Conservation (phyloP, 1,284 basidiomycete species). For the Trametes polyzona region DNA sequence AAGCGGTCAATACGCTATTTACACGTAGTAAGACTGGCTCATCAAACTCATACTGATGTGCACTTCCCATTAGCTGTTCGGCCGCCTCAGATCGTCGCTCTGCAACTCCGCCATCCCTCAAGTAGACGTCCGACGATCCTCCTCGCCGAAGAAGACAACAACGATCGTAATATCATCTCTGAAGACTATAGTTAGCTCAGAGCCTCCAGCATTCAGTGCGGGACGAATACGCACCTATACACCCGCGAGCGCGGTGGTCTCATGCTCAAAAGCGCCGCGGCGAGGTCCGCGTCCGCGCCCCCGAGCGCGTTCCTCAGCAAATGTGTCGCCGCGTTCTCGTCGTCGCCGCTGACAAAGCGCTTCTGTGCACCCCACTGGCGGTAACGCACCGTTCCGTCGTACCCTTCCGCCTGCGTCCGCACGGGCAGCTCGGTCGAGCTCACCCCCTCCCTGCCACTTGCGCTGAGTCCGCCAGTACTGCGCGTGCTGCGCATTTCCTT, state of each 20-base stretch:
- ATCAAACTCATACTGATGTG: neutral
- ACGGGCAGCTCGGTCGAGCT: slow-evolving; percentile 16
- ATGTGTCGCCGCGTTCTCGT: slow-evolving; percentile 54
- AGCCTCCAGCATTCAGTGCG: neutral
- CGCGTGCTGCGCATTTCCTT: slow-evolving; percentile 32
- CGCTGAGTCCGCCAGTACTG: slow-evolving; percentile 2
- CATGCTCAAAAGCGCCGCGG: slow-evolving; percentile 49
- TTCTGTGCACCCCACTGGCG: slow-evolving; percentile 46
- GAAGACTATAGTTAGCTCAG: neutral
- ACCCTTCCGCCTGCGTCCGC: slow-evolving; percentile 14
- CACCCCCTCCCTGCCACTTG: neutral
- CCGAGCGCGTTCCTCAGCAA: slow-evolving; percentile 64
- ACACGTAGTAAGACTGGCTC: no score
- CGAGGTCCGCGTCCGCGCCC: slow-evolving; percentile 55
- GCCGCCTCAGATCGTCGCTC: neutral
- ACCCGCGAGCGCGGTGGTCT: slow-evolving; percentile 41
- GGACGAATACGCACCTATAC: slow-evolving; percentile 38
- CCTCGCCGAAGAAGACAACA: slow-evolving; percentile 32
- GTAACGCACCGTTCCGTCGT: slow-evolving; percentile 31
- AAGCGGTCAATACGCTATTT: no score
- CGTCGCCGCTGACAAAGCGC: slow-evolving; percentile 48
- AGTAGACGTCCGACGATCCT: neutral
- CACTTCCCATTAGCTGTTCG: neutral
- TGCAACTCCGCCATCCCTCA: neutral
- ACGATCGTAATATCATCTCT: slow-evolving; percentile 33